These are phyloP conservation scores for Mortierella antarctica DNA, from an alignment of 192 early-diverging fungal species.

Conservation along the genomic window DNA sequence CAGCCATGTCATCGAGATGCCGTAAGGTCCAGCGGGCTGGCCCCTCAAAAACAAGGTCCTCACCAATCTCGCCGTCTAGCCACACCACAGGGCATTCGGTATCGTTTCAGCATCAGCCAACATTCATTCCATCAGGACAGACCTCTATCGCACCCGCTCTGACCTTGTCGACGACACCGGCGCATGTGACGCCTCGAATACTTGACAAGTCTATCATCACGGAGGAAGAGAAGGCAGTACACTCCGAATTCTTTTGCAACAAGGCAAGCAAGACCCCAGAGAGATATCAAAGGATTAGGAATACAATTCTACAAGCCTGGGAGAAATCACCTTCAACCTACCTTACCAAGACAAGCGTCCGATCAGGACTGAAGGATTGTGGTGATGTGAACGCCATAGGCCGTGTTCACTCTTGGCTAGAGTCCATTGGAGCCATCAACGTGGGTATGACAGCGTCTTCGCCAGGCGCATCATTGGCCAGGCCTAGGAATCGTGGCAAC, in stretches of 20 bases:
- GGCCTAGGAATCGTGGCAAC: conserved; percentile 48
- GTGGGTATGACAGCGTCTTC: conserved; percentile 62
- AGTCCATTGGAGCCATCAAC: conserved; percentile 84
- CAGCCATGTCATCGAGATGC: neutral
- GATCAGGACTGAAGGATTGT: conserved; percentile 82
- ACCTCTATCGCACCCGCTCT: neutral
- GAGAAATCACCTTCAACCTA: conserved; percentile 72
- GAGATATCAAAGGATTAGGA: conserved; percentile 88
- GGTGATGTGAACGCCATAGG: conserved; percentile 95
- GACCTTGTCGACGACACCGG: neutral
- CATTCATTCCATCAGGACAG: conserved; percentile 4
- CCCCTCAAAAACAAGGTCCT: neutral
- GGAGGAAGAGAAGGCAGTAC: conserved; percentile 59
- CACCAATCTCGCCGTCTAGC: neutral
- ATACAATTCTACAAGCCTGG: conserved; percentile 90
- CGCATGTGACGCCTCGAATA: conserved; percentile 9
- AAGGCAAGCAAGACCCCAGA: conserved; percentile 86
- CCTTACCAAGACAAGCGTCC: conserved; percentile 83
- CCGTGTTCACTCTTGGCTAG: conserved; percentile 87
- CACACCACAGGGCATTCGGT: neutral
- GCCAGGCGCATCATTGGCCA: conserved; percentile 44
- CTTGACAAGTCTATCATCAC: conserved; percentile 61
- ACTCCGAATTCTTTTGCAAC: conserved; percentile 76
- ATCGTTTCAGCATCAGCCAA: neutral
- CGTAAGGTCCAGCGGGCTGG: conserved; percentile 10